These are phyloP conservation scores for Myochromella boudieri DNA, from an alignment of 768 basidiomycete genomes.

Conservation along the genomic window DNA sequence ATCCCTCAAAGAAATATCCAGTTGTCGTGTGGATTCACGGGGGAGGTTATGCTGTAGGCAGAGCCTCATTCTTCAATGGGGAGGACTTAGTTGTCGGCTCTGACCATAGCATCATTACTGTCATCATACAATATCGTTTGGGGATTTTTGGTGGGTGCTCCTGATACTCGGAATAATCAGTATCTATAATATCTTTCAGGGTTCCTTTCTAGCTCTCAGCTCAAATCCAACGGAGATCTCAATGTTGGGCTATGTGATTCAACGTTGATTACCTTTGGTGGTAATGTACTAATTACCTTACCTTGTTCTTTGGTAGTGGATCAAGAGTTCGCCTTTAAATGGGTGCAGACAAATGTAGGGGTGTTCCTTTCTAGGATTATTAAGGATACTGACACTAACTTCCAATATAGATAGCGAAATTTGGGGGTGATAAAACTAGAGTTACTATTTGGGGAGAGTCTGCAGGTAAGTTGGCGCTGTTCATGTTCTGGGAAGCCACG, in stretches of 20 bases:
- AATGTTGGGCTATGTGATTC: background rate
- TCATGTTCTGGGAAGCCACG: too few relatives aligned
- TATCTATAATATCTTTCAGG: background rate
- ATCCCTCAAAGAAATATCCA: conserved; percentile 27
- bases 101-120: conserved; percentile 29
- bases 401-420: conserved; percentile 29
- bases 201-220: background rate
- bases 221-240: background rate
- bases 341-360: conserved; percentile 39
- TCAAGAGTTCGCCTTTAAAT: too few relatives aligned
- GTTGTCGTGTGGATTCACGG: conserved; percentile 43
- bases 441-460: conserved; percentile 41
- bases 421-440: conserved; percentile 35
- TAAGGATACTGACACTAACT: background rate
- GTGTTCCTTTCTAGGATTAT: background rate
- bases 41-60: conserved; percentile 28
- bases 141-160: conserved; percentile 33
- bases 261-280: background rate
- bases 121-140: conserved; percentile 39
- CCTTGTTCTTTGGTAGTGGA: background rate
- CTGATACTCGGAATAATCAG: background rate
- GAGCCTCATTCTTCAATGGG: conserved; percentile 23
- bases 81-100: conserved; percentile 31
- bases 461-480: too few relatives aligned
- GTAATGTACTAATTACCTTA: background rate